Evolutionary conservation across 2,329 filamentous ascomycete genomes (phyloP).

Genomic region (Fusarium hostae): DNA sequence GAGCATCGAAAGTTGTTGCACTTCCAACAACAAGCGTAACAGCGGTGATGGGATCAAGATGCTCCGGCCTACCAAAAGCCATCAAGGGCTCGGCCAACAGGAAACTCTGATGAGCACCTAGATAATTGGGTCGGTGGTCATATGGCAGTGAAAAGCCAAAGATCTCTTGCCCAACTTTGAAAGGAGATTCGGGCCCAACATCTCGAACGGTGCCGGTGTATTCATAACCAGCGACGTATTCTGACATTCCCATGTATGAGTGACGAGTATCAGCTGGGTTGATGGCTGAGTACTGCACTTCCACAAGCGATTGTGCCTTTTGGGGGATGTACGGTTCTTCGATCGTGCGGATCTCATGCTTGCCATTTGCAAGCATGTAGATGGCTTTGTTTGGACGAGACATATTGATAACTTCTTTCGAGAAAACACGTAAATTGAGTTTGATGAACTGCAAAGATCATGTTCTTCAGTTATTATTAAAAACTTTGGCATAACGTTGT

Average conservation of each 20-base stretch:
- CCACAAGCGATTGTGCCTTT: conserved; percentile 4
- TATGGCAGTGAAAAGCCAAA: conserved; percentile 16
- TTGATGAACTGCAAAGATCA: rapidly evolving
- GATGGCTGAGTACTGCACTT: conserved; percentile 32
- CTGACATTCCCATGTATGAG: conserved; percentile 6
- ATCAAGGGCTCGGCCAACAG: conserved; percentile 16
- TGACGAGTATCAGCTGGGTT: conserved; percentile 30
- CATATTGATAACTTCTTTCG: background rate
- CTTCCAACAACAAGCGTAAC: background rate
- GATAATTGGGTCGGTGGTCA: conserved; percentile 6
- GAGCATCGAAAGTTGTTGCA: background rate
- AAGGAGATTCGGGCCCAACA: background rate
- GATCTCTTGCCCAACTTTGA: conserved; percentile 6
- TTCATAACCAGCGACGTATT: conserved; percentile 21
- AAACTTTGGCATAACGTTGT: background rate
- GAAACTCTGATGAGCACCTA: conserved; percentile 26
- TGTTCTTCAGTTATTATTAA: rapidly evolving
- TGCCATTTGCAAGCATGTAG: background rate
- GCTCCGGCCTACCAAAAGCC: background rate
- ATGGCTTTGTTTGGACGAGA: conserved; percentile 11
- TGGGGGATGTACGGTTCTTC: background rate
- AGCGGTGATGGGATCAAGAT: conserved; percentile 8
- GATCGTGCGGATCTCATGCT: background rate
- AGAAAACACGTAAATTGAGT: background rate
- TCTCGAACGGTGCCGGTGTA: conserved; percentile 5